Evolutionary conservation across 352 stramenopile genomes (phyloP), one percentile per base, ranked within the genome.

Genomic region (Globisporangium mamillatum): DNA sequence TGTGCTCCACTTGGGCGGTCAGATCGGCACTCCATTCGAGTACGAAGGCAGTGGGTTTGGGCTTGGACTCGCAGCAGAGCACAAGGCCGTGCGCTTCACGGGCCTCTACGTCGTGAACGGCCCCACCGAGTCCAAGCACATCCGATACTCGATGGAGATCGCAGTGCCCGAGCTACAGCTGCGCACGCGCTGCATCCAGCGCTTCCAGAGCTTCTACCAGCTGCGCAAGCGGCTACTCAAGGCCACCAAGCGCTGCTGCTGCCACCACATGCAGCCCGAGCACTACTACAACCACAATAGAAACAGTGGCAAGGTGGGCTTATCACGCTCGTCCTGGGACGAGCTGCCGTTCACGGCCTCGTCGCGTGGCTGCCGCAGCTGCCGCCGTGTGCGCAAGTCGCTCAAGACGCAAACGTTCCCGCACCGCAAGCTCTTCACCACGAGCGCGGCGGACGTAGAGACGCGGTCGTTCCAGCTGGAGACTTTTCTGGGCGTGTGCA

Each of bases 131-230:
- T 70, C 72, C 14, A 78, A 78, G 9, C 80, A 90, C 63, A 72
- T 90, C 53, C 82, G 81, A 20, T 92, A 92, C 67, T 81, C 80
- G 22, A 92, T 92, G 83, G 78, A 88, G 38, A 64, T 92, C 34
- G 60, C 70, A 0, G 66, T 81, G 2, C 67, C 75, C 0, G 75
- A 84, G 54, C 67, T 89, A 22, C 67, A 85, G 46, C 71, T 92
- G 22, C 76, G 76, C 1, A 66, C 80, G 29, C 76, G 75, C 18
- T 80, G 74, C 63, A 86, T 81, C 32, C 76, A 89, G 70, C 81
- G 83, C 24, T 92, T 87, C 63, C 79, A 77, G 63, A 81, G 64
- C 68, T 92, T 86, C 64, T 81, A 77, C 60, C 24, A 77, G 24
- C 70, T 92, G 10, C 81, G 83, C 0, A 84, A 87, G 44, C 75